Evolutionary conservation across 768 basidiomycete genomes (phyloP), one percentile per base, ranked within the genome.

Genomic region (Russula foetens): DNA sequence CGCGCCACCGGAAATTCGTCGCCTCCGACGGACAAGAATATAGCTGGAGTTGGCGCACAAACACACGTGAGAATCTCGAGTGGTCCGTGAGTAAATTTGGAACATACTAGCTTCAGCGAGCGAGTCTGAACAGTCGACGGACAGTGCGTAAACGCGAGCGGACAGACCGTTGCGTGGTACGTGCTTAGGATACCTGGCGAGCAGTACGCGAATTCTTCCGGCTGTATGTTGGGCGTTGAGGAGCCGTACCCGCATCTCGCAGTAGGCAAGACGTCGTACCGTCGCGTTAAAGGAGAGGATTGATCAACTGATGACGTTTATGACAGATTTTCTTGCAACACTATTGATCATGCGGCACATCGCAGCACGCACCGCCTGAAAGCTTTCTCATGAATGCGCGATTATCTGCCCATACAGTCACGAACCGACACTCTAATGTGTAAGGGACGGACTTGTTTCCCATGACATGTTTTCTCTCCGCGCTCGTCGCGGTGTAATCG

Each of bases 291-390:
- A 56, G 43, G 11, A 11, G 7, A 24, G 23, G 24, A 26, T 5
- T 4, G 26, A 14, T 26, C n/a, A 38, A 41, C 39, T 41, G 45
- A 24, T 47, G 31, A 39, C 38, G 51, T 50, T 43, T 56, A 11
- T 12, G 50, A 60, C 70, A 86, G 85, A 86, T 63, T 69, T 86
- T 56, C 75, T 87, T 12, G 82, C 82, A 4, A 79, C 84, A 0
- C 68, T 84, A 46, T 77, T 78, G 69, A 82, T 86, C 63, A 83
- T 87, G 82, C 78, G 84, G 12, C 81, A 85, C 66, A 84, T 86
- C 31, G 76, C 69, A 7, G 72, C 74, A 38, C 73, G 83, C 63
- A 71, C 77, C 47, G 63, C 80, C 56, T 80, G 68, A 54, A 56
- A n/a, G 26, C 17, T 19, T 29, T n/a, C 28, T 31, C 12, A 26